These are phyloP conservation scores for Toxicodendron radicans DNA, from an alignment of 345 rosid genomes.

Conservation along the genomic window DNA sequence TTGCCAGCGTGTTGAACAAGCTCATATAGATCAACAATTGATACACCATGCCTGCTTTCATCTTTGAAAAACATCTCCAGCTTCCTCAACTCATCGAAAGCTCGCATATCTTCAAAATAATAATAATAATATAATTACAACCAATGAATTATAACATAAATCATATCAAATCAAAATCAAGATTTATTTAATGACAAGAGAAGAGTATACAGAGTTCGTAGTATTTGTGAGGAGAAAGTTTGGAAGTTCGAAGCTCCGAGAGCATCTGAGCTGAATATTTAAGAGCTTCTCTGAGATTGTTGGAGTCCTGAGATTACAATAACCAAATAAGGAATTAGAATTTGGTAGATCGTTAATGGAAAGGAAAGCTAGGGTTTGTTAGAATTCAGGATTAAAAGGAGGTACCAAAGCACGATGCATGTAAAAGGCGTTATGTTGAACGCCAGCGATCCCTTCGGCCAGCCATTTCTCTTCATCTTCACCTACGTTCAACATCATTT, in stretches of 20 bases:
- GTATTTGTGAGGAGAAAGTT: slow-evolving; percentile 87
- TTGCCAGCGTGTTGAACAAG: slow-evolving; percentile 97
- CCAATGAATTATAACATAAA: slow-evolving; percentile 8
- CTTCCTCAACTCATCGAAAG: slow-evolving; percentile 82
- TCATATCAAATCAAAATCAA: slow-evolving; percentile 11
- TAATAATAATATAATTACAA: slow-evolving; percentile 7
- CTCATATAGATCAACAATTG: slow-evolving; percentile 76
- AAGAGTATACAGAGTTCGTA: slow-evolving; percentile 71
- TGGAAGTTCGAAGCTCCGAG: slow-evolving; percentile 91
- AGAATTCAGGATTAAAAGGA: neutral
- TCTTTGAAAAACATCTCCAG: slow-evolving; percentile 87
- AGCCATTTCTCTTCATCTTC: slow-evolving; percentile 97
- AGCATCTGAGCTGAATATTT: slow-evolving; percentile 90
- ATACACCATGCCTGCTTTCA: slow-evolving; percentile 74
- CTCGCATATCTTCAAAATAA: slow-evolving; percentile 62
- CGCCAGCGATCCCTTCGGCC: slow-evolving; percentile 91
- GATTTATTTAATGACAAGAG: slow-evolving; percentile 7
- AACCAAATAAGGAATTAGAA: neutral
- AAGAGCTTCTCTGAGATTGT: slow-evolving; percentile 83
- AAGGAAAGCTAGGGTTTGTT: slow-evolving; percentile 3
- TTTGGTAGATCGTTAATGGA: neutral
- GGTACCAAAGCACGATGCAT: slow-evolving; percentile 89
- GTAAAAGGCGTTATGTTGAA: slow-evolving; percentile 87
- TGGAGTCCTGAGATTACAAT: slow-evolving; percentile 52
- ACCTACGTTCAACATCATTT: slow-evolving; percentile 48